Conservation (phyloP, 176 grass and related monocot species). For the Luzula sylvatica region DNA sequence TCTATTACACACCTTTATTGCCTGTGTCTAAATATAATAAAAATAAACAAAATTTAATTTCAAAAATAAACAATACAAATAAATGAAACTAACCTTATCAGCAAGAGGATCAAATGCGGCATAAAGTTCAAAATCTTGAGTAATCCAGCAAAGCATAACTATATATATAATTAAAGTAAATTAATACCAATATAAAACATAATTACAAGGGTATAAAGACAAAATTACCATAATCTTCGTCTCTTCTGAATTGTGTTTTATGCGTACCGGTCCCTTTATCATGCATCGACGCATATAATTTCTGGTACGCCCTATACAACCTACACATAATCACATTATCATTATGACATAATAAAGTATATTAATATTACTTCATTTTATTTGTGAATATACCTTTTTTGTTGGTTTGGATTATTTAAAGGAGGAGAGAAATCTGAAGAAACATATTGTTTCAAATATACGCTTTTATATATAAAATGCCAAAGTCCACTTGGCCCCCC, state of each 20-base stretch:
- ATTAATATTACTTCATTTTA: not conserved
- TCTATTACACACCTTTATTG: slow-evolving; percentile 87
- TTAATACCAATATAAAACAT: slow-evolving; percentile 3
- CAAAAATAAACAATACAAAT: slow-evolving; percentile 6
- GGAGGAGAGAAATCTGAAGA: slow-evolving; percentile 68
- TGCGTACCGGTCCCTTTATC: slow-evolving; percentile 75
- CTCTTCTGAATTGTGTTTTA: slow-evolving; percentile 94
- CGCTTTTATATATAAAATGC: slow-evolving; percentile 92
- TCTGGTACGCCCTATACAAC: slow-evolving; percentile 86
- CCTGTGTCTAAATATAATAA: slow-evolving; percentile 40
- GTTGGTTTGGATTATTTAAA: slow-evolving; percentile 61
- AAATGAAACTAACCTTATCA: slow-evolving; percentile 54
- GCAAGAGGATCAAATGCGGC: slow-evolving; percentile 79
- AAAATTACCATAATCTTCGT: slow-evolving; percentile 72
- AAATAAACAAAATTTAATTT: not conserved
- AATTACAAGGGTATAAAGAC: not conserved
- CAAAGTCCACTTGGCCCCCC: slow-evolving; percentile 86
- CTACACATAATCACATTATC: slow-evolving; percentile 29
- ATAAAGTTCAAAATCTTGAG: slow-evolving; percentile 97
- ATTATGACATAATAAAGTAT: slow-evolving; percentile 1
- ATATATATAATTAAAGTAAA: slow-evolving; percentile 7
- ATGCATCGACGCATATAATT: slow-evolving; percentile 84
- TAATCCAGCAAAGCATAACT: slow-evolving; percentile 97
- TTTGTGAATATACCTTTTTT: slow-evolving; percentile 49
- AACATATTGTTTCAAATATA: slow-evolving; percentile 84